phyloP scores from a whole-genome alignment of 2,329 filamentous ascomycete genomes.

The Claviceps arundinis region DNA sequence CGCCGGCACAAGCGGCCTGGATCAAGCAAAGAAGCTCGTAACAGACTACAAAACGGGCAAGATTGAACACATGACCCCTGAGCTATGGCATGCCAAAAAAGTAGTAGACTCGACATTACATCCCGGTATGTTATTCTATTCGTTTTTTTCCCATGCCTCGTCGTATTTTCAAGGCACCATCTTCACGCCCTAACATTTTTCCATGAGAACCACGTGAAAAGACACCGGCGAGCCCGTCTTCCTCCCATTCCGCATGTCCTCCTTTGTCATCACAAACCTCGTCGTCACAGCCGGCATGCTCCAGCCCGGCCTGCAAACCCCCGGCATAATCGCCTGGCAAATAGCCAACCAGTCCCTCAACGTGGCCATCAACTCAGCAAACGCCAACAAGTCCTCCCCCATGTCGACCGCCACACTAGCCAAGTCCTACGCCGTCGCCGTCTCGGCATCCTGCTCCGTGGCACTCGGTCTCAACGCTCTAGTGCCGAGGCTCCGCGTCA shows the following conservation, averaged over 20 bases:
- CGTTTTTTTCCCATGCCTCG: not conserved
- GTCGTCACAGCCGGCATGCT: slow-evolving; percentile 96
- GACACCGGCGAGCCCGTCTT: slow-evolving; percentile 89
- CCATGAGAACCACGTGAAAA: slow-evolving; percentile 19
- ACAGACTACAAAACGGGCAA: slow-evolving; percentile 78
- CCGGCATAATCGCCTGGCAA: slow-evolving; percentile 86
- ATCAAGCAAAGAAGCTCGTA: slow-evolving; percentile 72
- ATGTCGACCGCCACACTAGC: slow-evolving; percentile 67
- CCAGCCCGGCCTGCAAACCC: slow-evolving; percentile 69
- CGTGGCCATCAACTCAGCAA: slow-evolving; percentile 93
- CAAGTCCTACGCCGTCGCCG: slow-evolving; percentile 84
- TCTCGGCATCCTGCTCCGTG: slow-evolving; percentile 85
- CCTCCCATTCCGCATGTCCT: slow-evolving; percentile 94
- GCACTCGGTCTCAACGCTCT: slow-evolving; percentile 83
- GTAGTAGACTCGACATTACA: slow-evolving; percentile 92
- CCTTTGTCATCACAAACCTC: slow-evolving; percentile 84
- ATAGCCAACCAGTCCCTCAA: slow-evolving; percentile 95
- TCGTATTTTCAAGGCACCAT: too few species aligned
- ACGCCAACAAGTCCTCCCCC: slow-evolving; percentile 94
- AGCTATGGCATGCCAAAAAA: slow-evolving; percentile 93
- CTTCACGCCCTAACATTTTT: not conserved
- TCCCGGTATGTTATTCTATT: slow-evolving; percentile 47
- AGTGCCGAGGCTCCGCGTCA: slow-evolving; percentile 73
- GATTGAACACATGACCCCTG: slow-evolving; percentile 67
- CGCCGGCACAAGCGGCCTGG: slow-evolving; percentile 63